Conservation (phyloP, 805 yeast species). For the Sugiyamaella marilandica region DNA sequence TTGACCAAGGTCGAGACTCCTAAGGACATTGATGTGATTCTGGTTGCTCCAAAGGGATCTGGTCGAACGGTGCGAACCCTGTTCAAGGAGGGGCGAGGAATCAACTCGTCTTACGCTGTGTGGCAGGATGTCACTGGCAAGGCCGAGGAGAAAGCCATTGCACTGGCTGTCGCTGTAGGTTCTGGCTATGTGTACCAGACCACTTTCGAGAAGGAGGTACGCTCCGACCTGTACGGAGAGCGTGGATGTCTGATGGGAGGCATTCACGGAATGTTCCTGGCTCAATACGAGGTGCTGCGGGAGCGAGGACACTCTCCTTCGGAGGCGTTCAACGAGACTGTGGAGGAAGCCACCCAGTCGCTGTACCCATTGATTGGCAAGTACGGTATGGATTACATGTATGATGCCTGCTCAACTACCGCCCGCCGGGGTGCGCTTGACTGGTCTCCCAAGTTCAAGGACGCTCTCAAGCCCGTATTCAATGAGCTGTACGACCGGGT, state of each 20-base stretch:
- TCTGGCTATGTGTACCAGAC: slow-evolving; percentile 99
- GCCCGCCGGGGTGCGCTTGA: slow-evolving; percentile 99
- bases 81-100: slow-evolving; percentile 99
- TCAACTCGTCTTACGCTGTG: slow-evolving; percentile 98
- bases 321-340: slow-evolving; percentile 99
- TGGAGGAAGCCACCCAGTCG: slow-evolving; percentile 99
- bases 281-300: slow-evolving; percentile 99
- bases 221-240: slow-evolving; percentile 99
- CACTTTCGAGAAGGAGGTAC: slow-evolving; percentile 98
- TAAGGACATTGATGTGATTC: slow-evolving; percentile 88
- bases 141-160: slow-evolving; percentile 98
- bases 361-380: slow-evolving; percentile 98
- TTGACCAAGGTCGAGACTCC: slow-evolving; percentile 97
- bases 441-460: slow-evolving; percentile 99
- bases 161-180: slow-evolving; percentile 98
- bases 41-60: slow-evolving; percentile 99
- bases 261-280: slow-evolving; percentile 99
- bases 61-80: slow-evolving; percentile 99
- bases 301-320: slow-evolving; percentile 99
- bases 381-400: slow-evolving; percentile 99
- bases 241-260: slow-evolving; percentile 99
- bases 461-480: slow-evolving; percentile 97
- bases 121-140: slow-evolving; percentile 99
- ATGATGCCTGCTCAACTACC: slow-evolving; percentile 99
- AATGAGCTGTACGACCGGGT: slow-evolving; percentile 92